Evolutionary conservation across 2,329 filamentous ascomycete species (phyloP).

Genomic region (Tolypocladium ovalisporum): DNA sequence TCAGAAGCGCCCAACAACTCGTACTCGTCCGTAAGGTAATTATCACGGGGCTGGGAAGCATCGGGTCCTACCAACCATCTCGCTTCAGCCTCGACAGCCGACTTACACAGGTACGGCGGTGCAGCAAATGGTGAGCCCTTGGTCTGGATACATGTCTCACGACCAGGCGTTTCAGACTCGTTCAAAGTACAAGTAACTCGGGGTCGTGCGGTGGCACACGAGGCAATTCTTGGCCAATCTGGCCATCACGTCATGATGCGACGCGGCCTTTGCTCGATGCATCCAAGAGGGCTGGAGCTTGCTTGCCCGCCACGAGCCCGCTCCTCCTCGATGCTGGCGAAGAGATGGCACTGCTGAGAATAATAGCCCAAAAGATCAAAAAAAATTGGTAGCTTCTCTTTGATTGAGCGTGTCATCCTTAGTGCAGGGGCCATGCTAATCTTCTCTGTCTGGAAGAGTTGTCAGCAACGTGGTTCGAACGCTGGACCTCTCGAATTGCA

Average conservation of each 20-base stretch:
- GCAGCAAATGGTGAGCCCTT: neutral
- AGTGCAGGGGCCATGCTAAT: constrained; percentile 79
- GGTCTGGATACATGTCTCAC: neutral
- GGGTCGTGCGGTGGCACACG: neutral
- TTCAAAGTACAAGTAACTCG: neutral
- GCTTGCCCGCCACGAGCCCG: neutral
- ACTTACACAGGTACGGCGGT: neutral
- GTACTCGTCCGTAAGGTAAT: too few relatives aligned
- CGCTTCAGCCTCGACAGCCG: neutral
- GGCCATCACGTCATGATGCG: neutral
- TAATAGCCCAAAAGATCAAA: neutral
- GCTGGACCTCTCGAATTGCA: neutral
- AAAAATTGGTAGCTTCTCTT: constrained; percentile 51
- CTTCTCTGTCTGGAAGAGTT: constrained; percentile 46
- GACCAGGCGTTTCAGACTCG: too few relatives aligned
- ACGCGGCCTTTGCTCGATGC: neutral
- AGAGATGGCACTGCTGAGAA: neutral
- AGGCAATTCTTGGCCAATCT: neutral
- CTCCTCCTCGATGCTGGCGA: too few relatives aligned
- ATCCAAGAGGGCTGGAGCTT: neutral
- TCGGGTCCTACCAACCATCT: neutral
- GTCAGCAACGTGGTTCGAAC: neutral
- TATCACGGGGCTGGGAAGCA: neutral
- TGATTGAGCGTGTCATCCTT: constrained; percentile 88
- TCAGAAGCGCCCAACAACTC: neutral